Evolutionary conservation across 768 basidiomycete species (phyloP), one percentile per base, ranked within the genome.

Genomic region (Cytidiella melzeri): DNA sequence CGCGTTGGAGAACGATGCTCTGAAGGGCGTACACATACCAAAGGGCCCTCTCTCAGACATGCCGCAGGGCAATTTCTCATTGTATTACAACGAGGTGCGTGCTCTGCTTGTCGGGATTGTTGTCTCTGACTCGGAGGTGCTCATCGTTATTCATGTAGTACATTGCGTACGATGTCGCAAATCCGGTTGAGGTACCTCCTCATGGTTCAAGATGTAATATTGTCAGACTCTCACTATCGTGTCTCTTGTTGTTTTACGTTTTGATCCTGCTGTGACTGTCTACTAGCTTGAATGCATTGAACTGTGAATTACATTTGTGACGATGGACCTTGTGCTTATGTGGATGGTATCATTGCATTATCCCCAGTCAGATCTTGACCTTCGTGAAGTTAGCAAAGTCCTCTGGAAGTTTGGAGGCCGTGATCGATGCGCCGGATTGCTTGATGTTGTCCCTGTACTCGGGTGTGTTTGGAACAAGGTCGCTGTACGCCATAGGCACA

Each of bases 1-100:
- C 36, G 73, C 73, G 1, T 62, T 80, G 9, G 71, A 66, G 26
- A 68, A 80, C 55, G 66, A 70, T 6, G 77, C 70, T 18, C 68
- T 83, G 20, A 57, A 67, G 30, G 80, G 80, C 15, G 77, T 76
- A 49, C 62, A 71, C 30, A 82, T 83, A 80, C 81, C 81, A n/a
- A 75, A 79, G 45, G 79, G 79, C 6, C 64, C 64, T 10, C 68
- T 68, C 5, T 49, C 66, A 47, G 61, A 71, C 37, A 62, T 73
- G 4, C 45, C 48, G 30, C 55, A 57, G 6, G 54, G 59, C 5
- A 59, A 61, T 21, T 60, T 52, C 9, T 66, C 58, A 51, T 57
- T 81, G 28, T 71, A 74, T 54, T 80, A 81, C 64, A 80, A 80
- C 55, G 79, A 81, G 71, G 80, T 81, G 39, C 28, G 69, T 53